Conservation (phyloP, 2,329 filamentous ascomycete species). For the Elsinoe australis region DNA sequence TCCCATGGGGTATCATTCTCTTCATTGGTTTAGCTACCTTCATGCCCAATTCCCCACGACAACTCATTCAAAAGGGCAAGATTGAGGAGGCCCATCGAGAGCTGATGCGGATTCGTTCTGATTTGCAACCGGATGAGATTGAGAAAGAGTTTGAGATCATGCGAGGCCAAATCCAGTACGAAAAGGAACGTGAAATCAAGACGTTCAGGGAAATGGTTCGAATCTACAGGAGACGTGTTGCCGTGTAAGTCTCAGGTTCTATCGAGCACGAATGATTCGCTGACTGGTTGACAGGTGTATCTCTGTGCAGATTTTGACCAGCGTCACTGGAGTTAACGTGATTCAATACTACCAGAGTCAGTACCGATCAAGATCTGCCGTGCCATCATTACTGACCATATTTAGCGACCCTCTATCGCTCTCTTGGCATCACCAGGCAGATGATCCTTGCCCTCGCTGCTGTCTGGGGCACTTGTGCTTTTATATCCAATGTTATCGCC, state of each 20-base stretch:
- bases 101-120: conserved; percentile 43
- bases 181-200: conserved; percentile 49
- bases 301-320: conserved; percentile 52
- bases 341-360: conserved; percentile 36
- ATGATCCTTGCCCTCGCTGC: conserved; percentile 48
- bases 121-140: conserved; percentile 39
- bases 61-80: conserved; percentile 45
- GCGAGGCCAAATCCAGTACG: conserved; percentile 44
- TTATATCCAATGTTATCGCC: conserved; percentile 45
- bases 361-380: background rate
- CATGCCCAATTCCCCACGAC: conserved; percentile 50
- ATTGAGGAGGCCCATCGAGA: conserved; percentile 43
- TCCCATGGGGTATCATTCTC: conserved; percentile 50
- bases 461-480: conserved; percentile 49
- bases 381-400: background rate
- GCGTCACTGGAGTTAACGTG: conserved; percentile 51
- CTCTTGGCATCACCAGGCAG: conserved; percentile 44
- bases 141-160: conserved; percentile 49
- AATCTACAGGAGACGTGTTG: conserved; percentile 45
- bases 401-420: conserved; percentile 47
- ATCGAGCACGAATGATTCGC: background rate
- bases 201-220: conserved; percentile 46
- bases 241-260: conserved; percentile 38
- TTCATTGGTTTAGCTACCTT: conserved; percentile 48
- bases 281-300: conserved; percentile 33